Evolutionary conservation across 768 basidiomycete species (phyloP), one percentile per base, ranked within the genome.

Genomic region (Russula virescens): DNA sequence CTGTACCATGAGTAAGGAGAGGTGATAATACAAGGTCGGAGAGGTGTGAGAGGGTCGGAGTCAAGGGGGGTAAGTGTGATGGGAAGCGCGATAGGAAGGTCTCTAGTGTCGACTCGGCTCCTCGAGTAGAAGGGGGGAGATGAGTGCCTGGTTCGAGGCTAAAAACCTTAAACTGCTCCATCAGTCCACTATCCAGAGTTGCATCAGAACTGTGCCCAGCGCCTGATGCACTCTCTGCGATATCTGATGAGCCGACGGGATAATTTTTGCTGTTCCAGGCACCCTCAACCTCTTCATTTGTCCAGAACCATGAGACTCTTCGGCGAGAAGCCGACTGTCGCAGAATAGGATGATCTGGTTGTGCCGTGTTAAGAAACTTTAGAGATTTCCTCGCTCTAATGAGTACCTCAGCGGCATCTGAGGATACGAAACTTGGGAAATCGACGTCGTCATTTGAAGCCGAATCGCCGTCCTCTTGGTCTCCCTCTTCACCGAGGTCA

Each of bases 341-440:
- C n/a, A 89, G 73, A 13, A 89, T 71, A 0, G 78, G 78, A 68
- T 91, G 88, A 51, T 83, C 80, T 0, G 88, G 85, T 61, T 83
- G 76, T 3, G 90, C 89, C 11, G 79, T 79, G 52, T 78, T 78
- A 0, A 93, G 77, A 4, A 94, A 73, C 31, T 80, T 77, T 11
- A 93, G 73, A 0, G 91, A 92, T 67, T 82, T 86, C 63, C 82
- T 83, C 1, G 89, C 89, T 4, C 82, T 81, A 14, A 83, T 80
- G 4, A 93, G 73, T 8, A 82, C 76, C 49, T 79, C 75, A 8
- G 81, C 73, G 31, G 87, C 71, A 14, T 75, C 75, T 6, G 67
- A 65, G 4, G 82, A 80, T 62, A 93, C 81, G 72, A 94, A 93
- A 5, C 73, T 72, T 0, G 91, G 91, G 66, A 84, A 86, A 8